Percentiles rank a stretch among this genome's conserved stretches.
These are phyloP conservation scores for Radiomyces spectabilis DNA, from an alignment of 192 early-diverging fungal species.

Conservation along the genomic window DNA sequence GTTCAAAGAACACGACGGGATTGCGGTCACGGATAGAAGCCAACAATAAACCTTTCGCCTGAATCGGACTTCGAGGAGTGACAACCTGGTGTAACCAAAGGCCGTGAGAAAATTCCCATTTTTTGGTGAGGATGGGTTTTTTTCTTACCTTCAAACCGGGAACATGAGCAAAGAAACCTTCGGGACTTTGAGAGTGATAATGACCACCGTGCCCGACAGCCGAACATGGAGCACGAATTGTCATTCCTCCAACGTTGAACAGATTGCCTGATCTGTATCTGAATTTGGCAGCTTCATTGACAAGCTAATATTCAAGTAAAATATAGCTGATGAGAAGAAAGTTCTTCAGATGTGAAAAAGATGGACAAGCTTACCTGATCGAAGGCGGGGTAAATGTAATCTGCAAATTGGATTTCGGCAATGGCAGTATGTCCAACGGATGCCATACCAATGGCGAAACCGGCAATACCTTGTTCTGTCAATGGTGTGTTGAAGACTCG, in stretches of 20 bases:
- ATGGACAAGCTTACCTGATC: slow-evolving; percentile 63
- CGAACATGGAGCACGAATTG: slow-evolving; percentile 82
- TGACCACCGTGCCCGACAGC: slow-evolving; percentile 97
- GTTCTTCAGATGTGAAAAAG: neutral
- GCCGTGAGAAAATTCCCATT: slow-evolving; percentile 18
- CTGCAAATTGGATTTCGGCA: slow-evolving; percentile 98
- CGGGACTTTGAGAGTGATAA: slow-evolving; percentile 92
- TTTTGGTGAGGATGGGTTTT: neutral
- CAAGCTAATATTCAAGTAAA: slow-evolving; percentile 43
- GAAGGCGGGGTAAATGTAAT: slow-evolving; percentile 97
- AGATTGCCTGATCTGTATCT: slow-evolving; percentile 90
- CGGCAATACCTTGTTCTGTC: slow-evolving; percentile 92
- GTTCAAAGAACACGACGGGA: slow-evolving; percentile 94
- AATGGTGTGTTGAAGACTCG: slow-evolving; percentile 97
- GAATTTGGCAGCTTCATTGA: slow-evolving; percentile 97
- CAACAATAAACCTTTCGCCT: slow-evolving; percentile 90
- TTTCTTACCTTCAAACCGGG: slow-evolving; percentile 78
- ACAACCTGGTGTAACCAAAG: slow-evolving; percentile 48
- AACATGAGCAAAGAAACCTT: slow-evolving; percentile 92
- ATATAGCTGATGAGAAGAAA: neutral
- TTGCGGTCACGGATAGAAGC: slow-evolving; percentile 87
- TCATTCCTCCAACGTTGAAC: slow-evolving; percentile 87
- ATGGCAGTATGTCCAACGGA: slow-evolving; percentile 92
- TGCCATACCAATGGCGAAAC: slow-evolving; percentile 93
- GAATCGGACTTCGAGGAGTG: slow-evolving; percentile 85